Evolutionary conservation across 2,329 filamentous ascomycete species (phyloP).

Genomic region (Lachnellula arida): DNA sequence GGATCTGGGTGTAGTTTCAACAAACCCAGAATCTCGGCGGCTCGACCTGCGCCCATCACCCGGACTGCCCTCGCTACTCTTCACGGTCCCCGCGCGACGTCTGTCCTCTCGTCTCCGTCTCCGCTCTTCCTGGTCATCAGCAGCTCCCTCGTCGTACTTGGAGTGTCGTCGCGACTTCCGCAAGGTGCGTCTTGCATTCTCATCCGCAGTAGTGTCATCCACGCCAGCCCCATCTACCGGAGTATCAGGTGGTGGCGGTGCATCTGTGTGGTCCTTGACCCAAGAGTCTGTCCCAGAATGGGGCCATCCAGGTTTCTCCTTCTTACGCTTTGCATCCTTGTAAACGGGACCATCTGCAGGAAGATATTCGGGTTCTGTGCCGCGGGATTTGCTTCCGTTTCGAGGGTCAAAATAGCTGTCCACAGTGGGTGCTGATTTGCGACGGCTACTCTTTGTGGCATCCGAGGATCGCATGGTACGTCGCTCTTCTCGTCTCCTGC

Average conservation of each 20-base stretch:
- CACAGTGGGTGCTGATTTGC: conserved; percentile 39
- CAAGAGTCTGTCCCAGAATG: conserved; percentile 61
- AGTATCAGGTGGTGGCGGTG: conserved; percentile 49
- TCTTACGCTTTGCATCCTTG: conserved; percentile 25
- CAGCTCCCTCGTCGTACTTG: conserved; percentile 21
- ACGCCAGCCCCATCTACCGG: conserved; percentile 16
- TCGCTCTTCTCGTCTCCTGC: conserved; percentile 49
- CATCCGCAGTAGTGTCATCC: conserved; percentile 24
- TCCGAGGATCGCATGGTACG: conserved; percentile 39
- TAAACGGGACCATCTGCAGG: conserved; percentile 27
- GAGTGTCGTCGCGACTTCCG: conserved; percentile 27
- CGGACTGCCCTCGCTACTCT: conserved; percentile 31
- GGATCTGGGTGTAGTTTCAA: conserved; percentile 37
- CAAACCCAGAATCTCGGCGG: conserved; percentile 24
- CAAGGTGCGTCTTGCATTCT: conserved; percentile 22
- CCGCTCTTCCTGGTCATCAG: conserved; percentile 26
- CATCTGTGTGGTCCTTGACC: conserved; percentile 61
- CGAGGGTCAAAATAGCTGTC: conserved; percentile 44
- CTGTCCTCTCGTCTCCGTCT: conserved; percentile 26
- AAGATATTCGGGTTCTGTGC: conserved; percentile 23
- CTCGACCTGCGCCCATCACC: conserved; percentile 25
- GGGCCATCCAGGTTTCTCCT: conserved; percentile 46
- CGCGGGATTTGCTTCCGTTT: conserved; percentile 37
- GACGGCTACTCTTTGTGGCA: conserved; percentile 35
- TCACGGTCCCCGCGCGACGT: conserved; percentile 24